phyloP scores from a whole-genome alignment of 2,329 filamentous ascomycete genomes.

The Xylaria sp. region DNA sequence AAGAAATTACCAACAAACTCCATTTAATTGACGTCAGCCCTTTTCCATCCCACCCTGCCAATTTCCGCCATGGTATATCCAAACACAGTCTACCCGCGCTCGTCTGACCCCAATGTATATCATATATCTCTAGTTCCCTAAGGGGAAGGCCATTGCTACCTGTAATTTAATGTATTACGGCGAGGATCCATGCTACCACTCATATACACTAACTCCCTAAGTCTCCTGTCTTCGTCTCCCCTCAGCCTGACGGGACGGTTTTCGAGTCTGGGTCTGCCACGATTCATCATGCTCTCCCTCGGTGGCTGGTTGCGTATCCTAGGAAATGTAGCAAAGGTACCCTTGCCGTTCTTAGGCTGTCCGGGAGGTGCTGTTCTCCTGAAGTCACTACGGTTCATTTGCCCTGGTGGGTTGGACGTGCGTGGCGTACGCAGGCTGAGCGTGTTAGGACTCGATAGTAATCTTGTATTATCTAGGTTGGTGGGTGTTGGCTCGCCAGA shows the following conservation, averaged over 20 bases:
- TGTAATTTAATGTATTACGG: slow-evolving; percentile 1
- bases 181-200: background rate
- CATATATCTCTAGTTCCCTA: background rate
- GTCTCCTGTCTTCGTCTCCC: slow-evolving; percentile 13
- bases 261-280: slow-evolving; percentile 23
- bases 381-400: slow-evolving; percentile 5
- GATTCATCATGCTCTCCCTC: slow-evolving; percentile 32
- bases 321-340: slow-evolving; percentile 48
- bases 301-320: slow-evolving; percentile 39
- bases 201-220: slow-evolving; percentile 5
- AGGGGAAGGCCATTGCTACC: background rate
- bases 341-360: slow-evolving; percentile 42
- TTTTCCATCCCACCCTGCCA: background rate
- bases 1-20: background rate
- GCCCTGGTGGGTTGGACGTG: background rate
- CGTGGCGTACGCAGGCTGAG: slow-evolving; percentile 34
- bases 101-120: background rate
- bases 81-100: background rate
- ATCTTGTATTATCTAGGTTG: slow-evolving; percentile 4
- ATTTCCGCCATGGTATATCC: slow-evolving; percentile 28
- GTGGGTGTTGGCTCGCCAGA: slow-evolving; percentile 40
- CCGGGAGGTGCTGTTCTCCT: background rate
- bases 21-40: background rate
- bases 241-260: background rate
- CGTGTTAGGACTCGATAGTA: slow-evolving; percentile 40